Base-by-base conservation (phyloP, 1,139 yeast species). In the Blastobotrys serpentis region DNA sequence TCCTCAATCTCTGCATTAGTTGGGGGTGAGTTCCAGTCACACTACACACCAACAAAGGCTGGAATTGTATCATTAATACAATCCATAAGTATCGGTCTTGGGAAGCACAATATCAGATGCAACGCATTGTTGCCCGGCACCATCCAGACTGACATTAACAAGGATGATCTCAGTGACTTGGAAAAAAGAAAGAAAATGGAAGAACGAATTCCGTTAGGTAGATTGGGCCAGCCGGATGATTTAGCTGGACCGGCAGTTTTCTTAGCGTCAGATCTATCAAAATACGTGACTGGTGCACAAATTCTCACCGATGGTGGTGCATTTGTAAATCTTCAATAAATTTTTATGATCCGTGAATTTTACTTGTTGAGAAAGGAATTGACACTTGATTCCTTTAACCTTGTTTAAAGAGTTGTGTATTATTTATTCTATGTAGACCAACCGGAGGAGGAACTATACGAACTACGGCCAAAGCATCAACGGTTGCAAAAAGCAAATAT, bases 241-340 rank as follows among this genome's bases (percentile, higher is more conserved):
- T 53, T 74, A 50, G 75, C 72, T 2, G 76, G 76, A 1, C 75
- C 77, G 3, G 77, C 74, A 7, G 65, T 72, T 1, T 74, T 74
- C 55, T 57, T 74, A 34, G 76, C 75, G 1, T 69, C 75, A 49
- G 78, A 74, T 40, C 51, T 71, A 45, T 63, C 75, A 19, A 49
- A 54, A 13, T 74, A 73, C 50, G 71, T 74, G 38, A 71, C 69
- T 16, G 78, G 78, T 10, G 66, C 77, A 5, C 75, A 73, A 44
- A 52, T 74, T 18, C 54, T 74, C n/a, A 77, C 74, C 18, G 78
- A 74, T 53, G 78, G 77, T 13, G 78, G 78, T 7, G 33, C 41
- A 23, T 44, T 39, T 33, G 48, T 44, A 21, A 44, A 44, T 23
- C 39, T 44, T 5, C 48, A 44, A 23, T 44, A 44, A 22, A n/a